phyloP scores from a whole-genome alignment of 371 early-diverging fungal genomes.

The Haplosporangium sp. region DNA sequence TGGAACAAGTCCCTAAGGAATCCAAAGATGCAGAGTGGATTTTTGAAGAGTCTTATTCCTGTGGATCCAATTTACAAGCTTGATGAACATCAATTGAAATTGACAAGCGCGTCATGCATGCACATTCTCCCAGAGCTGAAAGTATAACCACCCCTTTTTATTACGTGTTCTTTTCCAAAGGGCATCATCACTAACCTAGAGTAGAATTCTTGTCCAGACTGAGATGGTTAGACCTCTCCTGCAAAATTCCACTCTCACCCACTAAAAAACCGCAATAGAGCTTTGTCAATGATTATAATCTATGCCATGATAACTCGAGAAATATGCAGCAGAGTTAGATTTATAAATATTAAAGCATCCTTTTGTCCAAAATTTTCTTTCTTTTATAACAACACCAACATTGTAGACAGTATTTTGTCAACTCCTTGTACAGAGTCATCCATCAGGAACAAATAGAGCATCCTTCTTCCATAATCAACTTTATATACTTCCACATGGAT shows the following conservation, averaged over 20 bases:
- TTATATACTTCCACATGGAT: neutral
- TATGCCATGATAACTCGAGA: neutral
- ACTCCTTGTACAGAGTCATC: too few relatives aligned
- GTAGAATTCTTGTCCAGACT: neutral
- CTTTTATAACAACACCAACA: too few relatives aligned
- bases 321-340: neutral
- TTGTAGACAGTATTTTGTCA: too few relatives aligned
- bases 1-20: conserved; percentile 8
- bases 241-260: neutral
- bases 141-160: neutral
- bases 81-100: neutral
- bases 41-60: conserved; percentile 19
- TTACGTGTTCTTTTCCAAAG: neutral
- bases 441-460: neutral
- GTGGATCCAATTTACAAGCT: conserved; percentile 6
- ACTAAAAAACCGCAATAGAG: neutral
- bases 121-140: neutral
- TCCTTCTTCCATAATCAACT: neutral
- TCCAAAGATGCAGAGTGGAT: conserved; percentile 16
- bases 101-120: conserved; percentile 6
- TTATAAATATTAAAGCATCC: too few relatives aligned
- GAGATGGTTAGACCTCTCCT: neutral
- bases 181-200: neutral
- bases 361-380: too few relatives aligned
- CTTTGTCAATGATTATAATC: neutral